Conservation (phyloP, 805 yeast genomes). For the Teunomyces pallodes region DNA sequence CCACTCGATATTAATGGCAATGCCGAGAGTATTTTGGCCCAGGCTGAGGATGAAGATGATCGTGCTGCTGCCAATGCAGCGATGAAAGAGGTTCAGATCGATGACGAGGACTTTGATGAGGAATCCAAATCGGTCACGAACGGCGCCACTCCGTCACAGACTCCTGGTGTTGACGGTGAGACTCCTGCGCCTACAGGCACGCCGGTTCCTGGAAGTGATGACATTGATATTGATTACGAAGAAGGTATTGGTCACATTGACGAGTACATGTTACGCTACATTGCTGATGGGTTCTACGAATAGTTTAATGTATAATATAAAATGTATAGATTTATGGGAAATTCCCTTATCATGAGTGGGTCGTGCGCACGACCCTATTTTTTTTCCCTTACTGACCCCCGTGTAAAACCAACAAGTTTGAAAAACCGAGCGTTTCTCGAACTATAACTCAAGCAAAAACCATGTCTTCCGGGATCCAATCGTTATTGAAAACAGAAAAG, state of each 20-base stretch:
- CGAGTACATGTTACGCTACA: constrained; percentile 91
- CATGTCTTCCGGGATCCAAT: constrained; percentile 30
- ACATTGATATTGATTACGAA: constrained; percentile 45
- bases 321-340: not conserved
- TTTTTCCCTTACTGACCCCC: not conserved
- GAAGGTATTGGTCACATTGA: constrained; percentile 82
- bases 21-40: constrained; percentile 67
- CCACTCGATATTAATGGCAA: constrained; percentile 34
- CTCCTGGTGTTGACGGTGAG: constrained; percentile 24
- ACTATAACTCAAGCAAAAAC: constrained; percentile 2
- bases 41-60: constrained; percentile 94
- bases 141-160: constrained; percentile 25
- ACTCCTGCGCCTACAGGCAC: constrained; percentile 8
- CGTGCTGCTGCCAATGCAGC: constrained; percentile 88
- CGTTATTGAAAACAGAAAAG: constrained; percentile 72
- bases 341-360: not conserved
- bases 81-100: constrained; percentile 78
- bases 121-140: constrained; percentile 21
- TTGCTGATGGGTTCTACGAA: constrained; percentile 74
- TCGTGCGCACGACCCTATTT: not conserved
- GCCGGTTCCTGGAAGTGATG: constrained; percentile 12
- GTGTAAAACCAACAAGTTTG: too few relatives aligned
- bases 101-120: constrained; percentile 81
- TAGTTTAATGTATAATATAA: constrained; percentile 6
- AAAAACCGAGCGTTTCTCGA: not conserved